These are phyloP conservation scores for Ogataea pilisensis DNA, from an alignment of 805 yeast genomes.

Conservation along the genomic window DNA sequence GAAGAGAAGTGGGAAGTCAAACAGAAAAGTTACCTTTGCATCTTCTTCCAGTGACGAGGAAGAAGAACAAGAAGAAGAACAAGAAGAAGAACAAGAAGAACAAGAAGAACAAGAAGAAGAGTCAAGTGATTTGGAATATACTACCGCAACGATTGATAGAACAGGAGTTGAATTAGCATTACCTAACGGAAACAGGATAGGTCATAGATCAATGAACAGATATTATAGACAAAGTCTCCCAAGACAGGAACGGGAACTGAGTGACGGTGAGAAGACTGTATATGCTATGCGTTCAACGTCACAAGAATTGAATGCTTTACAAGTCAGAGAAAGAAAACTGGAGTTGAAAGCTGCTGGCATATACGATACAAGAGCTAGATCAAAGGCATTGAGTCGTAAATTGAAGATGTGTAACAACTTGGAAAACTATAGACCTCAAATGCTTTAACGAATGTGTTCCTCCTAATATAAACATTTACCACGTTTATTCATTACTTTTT, in stretches of 20 bases:
- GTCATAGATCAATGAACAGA: conserved; percentile 70
- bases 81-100: conserved; percentile 31
- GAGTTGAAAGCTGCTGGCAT: conserved; percentile 40
- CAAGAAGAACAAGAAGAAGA: conserved; percentile 12
- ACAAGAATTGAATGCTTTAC: conserved; percentile 11
- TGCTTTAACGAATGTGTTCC: too few relatives aligned
- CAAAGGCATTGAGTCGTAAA: conserved; percentile 41
- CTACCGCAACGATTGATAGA: conserved; percentile 27
- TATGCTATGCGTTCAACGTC: conserved; percentile 16
- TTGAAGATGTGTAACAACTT: conserved; percentile 69
- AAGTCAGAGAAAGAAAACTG: conserved; percentile 29
- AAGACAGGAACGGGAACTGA: conserved; percentile 38
- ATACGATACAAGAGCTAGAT: conserved; percentile 15
- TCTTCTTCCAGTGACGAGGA: conserved; percentile 24
- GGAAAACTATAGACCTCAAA: conserved; percentile 63
- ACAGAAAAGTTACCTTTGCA: conserved; percentile 26
- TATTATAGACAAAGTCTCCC: conserved; percentile 59
- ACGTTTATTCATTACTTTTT: background rate
- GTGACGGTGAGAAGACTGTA: conserved; percentile 62
- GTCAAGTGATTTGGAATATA: conserved; percentile 27
- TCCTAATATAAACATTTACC: too few relatives aligned
- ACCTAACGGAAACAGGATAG: conserved; percentile 73
- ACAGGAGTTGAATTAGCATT: conserved; percentile 60
- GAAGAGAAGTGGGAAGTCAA: background rate
- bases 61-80: conserved; percentile 26